Evolutionary conservation across 78 protist genomes (phyloP), one percentile per base, ranked within the genome.

Genomic region (Polysphondylium violaceum): DNA sequence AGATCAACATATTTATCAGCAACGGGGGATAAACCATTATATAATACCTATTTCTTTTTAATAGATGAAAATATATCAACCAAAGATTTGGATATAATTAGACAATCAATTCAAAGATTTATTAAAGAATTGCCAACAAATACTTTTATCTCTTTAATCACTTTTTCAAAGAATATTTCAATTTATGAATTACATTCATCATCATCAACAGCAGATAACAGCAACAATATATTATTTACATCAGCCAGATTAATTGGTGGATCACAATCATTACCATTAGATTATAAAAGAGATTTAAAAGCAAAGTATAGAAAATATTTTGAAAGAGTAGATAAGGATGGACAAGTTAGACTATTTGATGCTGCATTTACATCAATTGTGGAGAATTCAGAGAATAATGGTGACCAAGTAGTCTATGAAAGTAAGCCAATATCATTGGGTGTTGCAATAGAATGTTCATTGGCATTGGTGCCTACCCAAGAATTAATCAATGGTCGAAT

Each of bases 91-190:
- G 38, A 53, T 29, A 71, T 55, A 16, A 58, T 83, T 12, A 29
- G 58, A 17, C 25, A 69, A 83, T 36, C 91, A 40, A 43, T 56
- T 23, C 43, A 21, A 41, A 50, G 55, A 43, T 33, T 83, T 21
- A 25, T 50, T 17, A 38, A 29, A 16, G 38, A 41, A 33, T n/a
- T 58, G n/a, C 58, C 67, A 50, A 44, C 41, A 19, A 43, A 51
- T 14, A 21, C 50, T 5, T 29, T 43, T 33, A 33, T 83, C 21
- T 67, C 60, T 5, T 12, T 83, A n/a, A 59, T 83, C 1, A 53
- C 79, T 12, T 83, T 67, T 36, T 40, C 72, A 53, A 83, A 83
- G 60, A 69, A 68, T 31, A 71, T 83, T n/a, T 83, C 91, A 59
- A 35, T 83, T 9, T 83, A 68, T 69, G 76, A 83, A 56, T 58